These are phyloP conservation scores for Cyphellophora europaea DNA, from an alignment of 2,329 filamentous ascomycete species.

Conservation along the genomic window DNA sequence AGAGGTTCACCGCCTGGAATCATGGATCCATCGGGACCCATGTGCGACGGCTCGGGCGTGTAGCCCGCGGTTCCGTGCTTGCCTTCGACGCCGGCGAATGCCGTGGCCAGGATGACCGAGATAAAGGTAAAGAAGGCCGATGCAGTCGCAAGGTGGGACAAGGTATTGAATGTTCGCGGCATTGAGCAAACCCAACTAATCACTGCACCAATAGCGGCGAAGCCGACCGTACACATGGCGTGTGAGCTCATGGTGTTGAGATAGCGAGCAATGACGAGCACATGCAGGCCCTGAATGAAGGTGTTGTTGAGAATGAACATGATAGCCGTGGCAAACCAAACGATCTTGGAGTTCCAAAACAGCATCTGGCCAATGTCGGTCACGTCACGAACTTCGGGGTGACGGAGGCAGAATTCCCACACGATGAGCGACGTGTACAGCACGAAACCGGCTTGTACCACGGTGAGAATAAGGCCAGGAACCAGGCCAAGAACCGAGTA, in stretches of 20 bases:
- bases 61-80: constrained; percentile 59
- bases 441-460: constrained; percentile 67
- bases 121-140: constrained; percentile 86
- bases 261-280: constrained; percentile 17
- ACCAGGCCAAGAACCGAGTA: constrained; percentile 82
- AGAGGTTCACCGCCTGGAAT: constrained; percentile 49
- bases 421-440: constrained; percentile 69
- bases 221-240: constrained; percentile 68
- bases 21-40: constrained; percentile 17
- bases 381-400: constrained; percentile 85
- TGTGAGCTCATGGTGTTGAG: constrained; percentile 77
- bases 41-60: constrained; percentile 36
- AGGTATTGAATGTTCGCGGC: constrained; percentile 72
- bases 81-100: constrained; percentile 68
- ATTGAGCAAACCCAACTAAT: constrained; percentile 72
- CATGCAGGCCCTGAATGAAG: constrained; percentile 57
- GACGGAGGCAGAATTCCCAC: constrained; percentile 77
- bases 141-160: constrained; percentile 68
- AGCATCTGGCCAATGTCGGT: constrained; percentile 95
- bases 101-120: constrained; percentile 72
- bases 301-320: constrained; percentile 96
- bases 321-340: constrained; percentile 58
- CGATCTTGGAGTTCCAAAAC: constrained; percentile 74
- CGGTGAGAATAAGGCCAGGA: constrained; percentile 73
- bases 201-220: constrained; percentile 63